Evolutionary conservation across 228 moss, liverwort and hornwort genomes (phyloP), one percentile per base, ranked within the genome.

Genomic region (Sphagnum magellanicum): DNA sequence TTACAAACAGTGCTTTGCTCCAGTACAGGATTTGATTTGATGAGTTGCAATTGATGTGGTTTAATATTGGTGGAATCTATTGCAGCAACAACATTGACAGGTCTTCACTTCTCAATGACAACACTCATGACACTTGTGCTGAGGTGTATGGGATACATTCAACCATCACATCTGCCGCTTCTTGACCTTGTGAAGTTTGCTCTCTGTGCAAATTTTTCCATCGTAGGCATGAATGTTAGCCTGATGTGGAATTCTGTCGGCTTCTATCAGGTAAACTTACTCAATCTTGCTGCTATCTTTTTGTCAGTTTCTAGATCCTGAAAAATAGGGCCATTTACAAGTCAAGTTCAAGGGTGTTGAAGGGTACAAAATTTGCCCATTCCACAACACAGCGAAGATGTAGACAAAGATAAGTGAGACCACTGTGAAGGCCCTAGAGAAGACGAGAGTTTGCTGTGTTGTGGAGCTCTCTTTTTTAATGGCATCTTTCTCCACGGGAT

Each of bases 171-270:
- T 50, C 58, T 94, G 49, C 91, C 91, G 5, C 73, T 88, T 0
- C 55, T 51, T 78, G 91, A 94, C 65, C 81, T 94, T 7, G 84
- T 91, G 49, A 16, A 82, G 5, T 90, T 91, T 68, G 91, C 94
- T 13, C 70, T 94, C 11, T 82, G 91, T 51, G 91, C 91, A 16
- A 91, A 94, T 53, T 82, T 81, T 8, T 94, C 94, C 50, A 90
- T 91, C 16, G 91, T 94, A 12, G 91, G 82, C 64, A 94, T 94
- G 94, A 94, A 91, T 63, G 63, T 91, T 4, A 91, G 89, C 61
- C 89, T 94, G 48, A 90, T 91, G 91, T 72, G 91, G 12, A 94
- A 90, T 75, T 94, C 84, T 8, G 83, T 91, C 14, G 91, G 88
- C 0, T 94, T 94, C 77, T 94, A 94, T 72, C 91, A 91, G 86